These are phyloP conservation scores for Epithele typhae DNA, from an alignment of 768 basidiomycete species.

Conservation along the genomic window DNA sequence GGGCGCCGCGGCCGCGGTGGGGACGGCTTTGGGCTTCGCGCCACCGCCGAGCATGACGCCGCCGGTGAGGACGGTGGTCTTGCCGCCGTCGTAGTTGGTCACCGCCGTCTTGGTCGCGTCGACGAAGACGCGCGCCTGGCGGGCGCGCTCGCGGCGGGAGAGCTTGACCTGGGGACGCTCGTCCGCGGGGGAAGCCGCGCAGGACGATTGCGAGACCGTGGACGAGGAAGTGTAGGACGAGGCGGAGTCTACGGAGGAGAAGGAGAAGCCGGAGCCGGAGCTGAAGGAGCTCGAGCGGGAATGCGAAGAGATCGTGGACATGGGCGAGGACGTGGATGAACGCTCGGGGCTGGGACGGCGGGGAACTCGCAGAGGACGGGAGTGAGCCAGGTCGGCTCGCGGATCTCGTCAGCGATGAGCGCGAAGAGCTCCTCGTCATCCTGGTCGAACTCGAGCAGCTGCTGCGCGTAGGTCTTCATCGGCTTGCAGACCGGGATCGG, in stretches of 20 bases:
- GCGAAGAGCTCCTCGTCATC: conserved; percentile 73
- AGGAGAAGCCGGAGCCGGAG: conserved; percentile 68
- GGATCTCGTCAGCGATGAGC: conserved; percentile 69
- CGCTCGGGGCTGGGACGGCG: conserved; percentile 26
- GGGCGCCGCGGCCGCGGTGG: conserved; percentile 27
- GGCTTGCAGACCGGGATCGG: conserved; percentile 23
- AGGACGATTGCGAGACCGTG: conserved; percentile 36
- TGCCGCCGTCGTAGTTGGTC: conserved; percentile 83
- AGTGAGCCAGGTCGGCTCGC: conserved; percentile 64
- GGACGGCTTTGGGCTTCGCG: conserved; percentile 28
- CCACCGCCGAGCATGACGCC: conserved; percentile 76
- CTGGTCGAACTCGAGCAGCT: conserved; percentile 64
- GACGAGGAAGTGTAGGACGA: conserved; percentile 38
- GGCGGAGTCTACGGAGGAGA: conserved; percentile 54
- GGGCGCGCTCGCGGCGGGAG: conserved; percentile 65
- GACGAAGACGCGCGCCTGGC: conserved; percentile 67
- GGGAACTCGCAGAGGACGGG: conserved; percentile 62
- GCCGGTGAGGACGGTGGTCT: conserved; percentile 83
- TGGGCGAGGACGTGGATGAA: conserved; percentile 39
- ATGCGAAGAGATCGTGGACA: conserved; percentile 42
- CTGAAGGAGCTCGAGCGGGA: conserved; percentile 50
- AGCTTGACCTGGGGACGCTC: conserved; percentile 37
- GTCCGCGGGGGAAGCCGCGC: conserved; percentile 24
- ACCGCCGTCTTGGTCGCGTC: conserved; percentile 75
- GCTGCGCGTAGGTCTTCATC: conserved; percentile 67